Conservation (phyloP, 148 eudicot species). For the Dysphania ambrosioides region DNA sequence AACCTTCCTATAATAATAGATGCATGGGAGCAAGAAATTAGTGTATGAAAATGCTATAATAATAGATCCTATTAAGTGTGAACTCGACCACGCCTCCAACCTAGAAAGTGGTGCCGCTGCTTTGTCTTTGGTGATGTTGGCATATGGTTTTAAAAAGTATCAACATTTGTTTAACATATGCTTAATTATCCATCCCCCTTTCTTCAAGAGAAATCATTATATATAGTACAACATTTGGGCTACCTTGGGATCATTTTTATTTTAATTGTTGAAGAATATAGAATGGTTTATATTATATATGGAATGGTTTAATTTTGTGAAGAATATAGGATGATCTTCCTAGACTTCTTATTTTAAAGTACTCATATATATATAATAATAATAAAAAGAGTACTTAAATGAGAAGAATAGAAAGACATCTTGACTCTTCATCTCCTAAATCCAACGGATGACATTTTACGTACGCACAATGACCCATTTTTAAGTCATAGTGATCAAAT, state of each 20-base stretch:
- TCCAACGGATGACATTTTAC: too few species aligned
- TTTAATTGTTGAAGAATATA: not conserved
- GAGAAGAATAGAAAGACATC: too few species aligned
- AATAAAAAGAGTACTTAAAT: too few species aligned
- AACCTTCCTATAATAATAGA: too few species aligned
- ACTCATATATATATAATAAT: too few species aligned
- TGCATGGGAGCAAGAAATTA: not conserved
- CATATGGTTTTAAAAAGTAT: not conserved
- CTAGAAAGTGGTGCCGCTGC: conserved; percentile 4
- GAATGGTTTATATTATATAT: too few species aligned
- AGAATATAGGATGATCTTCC: too few species aligned
- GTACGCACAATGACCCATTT: too few species aligned
- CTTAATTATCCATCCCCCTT: conserved; percentile 1
- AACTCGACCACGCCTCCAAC: conserved; percentile 7
- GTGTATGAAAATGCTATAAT: not conserved
- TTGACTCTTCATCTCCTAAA: too few species aligned
- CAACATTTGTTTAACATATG: not conserved
- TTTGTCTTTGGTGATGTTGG: conserved; percentile 13
- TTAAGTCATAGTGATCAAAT: too few species aligned
- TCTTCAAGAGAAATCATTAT: not conserved
- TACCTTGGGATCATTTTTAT: not conserved
- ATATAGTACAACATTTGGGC: not conserved
- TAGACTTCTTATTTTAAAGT: too few species aligned
- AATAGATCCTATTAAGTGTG: not conserved
- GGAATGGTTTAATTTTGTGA: too few species aligned